phyloP scores from a whole-genome alignment of 179 eudicot genomes.

The Amaranthus tricolor region DNA sequence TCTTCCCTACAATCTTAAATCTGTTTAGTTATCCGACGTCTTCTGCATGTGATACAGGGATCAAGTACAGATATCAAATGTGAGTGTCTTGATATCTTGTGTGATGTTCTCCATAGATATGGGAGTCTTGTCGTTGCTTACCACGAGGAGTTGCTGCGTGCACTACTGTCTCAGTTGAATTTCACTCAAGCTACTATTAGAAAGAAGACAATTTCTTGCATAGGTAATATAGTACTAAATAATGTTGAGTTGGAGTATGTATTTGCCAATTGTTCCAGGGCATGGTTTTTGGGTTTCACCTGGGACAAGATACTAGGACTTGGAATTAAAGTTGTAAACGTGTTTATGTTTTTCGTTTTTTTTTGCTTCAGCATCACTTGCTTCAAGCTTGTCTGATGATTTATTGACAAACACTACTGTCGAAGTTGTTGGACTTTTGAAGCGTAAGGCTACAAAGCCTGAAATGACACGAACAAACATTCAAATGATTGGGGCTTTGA shows the following conservation, averaged over 20 bases:
- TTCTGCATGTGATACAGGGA: constrained; percentile 45
- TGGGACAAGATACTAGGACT: not conserved
- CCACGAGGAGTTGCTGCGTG: constrained; percentile 73
- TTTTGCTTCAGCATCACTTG: constrained; percentile 73
- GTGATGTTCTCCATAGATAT: constrained; percentile 83
- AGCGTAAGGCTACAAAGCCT: constrained; percentile 64
- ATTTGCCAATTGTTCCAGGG: not conserved
- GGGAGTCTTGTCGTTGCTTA: constrained; percentile 81
- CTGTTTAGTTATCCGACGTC: constrained; percentile 4
- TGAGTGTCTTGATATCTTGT: constrained; percentile 87
- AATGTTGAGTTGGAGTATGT: not conserved
- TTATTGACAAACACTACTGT: constrained; percentile 85
- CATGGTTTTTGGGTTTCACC: not conserved
- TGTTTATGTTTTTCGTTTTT: constrained; percentile 10
- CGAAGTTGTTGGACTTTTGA: constrained; percentile 79
- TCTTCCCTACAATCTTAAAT: not conserved
- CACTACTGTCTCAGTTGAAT: constrained; percentile 83
- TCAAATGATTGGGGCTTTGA: constrained; percentile 98
- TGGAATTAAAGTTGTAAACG: not conserved
- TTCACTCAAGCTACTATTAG: constrained; percentile 83
- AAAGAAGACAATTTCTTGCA: constrained; percentile 93
- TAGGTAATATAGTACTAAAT: constrained; percentile 44
- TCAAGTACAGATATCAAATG: constrained; percentile 81
- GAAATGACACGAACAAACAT: constrained; percentile 88
- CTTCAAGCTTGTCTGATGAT: constrained; percentile 97